A percentile compares a stretch with the other conserved stretches of the same genome.
Evolutionary conservation across 257 asterid species (phyloP).

Genomic region (Rauvolfia tetraphylla): DNA sequence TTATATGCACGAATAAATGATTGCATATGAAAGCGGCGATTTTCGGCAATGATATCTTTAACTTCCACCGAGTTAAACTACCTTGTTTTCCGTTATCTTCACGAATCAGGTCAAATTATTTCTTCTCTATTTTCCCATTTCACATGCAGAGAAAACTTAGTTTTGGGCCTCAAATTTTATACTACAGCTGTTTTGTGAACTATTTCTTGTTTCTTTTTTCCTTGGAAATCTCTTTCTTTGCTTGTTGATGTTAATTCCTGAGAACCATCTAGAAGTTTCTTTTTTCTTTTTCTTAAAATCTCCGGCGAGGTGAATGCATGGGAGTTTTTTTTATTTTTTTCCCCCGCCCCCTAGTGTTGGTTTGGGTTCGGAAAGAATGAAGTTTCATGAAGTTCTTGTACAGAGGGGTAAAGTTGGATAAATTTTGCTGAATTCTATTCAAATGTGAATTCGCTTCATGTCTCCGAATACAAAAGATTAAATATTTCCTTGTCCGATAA

Average conservation of each 20-base stretch:
- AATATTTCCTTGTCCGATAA: not conserved
- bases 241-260: not conserved
- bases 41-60: conserved; percentile 38
- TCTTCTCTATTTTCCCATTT: not conserved
- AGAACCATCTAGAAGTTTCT: not conserved
- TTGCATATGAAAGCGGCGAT: not conserved
- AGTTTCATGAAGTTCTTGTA: not conserved
- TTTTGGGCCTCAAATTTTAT: not conserved
- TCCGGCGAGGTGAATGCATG: not conserved
- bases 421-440: not conserved
- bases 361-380: not conserved
- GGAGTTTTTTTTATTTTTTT: not conserved
- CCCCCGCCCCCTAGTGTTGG: not conserved
- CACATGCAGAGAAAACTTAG: not conserved
- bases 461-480: not conserved
- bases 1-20: not conserved
- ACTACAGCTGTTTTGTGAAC: not conserved
- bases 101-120: conserved; percentile 65
- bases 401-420: not conserved
- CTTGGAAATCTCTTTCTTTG: not conserved
- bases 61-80: conserved; percentile 79
- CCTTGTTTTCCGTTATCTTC: conserved; percentile 85
- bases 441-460: not conserved
- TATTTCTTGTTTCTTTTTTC: not conserved
- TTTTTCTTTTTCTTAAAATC: not conserved